Base-by-base conservation (phyloP, 2,329 filamentous ascomycete genomes). In the Pseudocercospora crystallina region DNA sequence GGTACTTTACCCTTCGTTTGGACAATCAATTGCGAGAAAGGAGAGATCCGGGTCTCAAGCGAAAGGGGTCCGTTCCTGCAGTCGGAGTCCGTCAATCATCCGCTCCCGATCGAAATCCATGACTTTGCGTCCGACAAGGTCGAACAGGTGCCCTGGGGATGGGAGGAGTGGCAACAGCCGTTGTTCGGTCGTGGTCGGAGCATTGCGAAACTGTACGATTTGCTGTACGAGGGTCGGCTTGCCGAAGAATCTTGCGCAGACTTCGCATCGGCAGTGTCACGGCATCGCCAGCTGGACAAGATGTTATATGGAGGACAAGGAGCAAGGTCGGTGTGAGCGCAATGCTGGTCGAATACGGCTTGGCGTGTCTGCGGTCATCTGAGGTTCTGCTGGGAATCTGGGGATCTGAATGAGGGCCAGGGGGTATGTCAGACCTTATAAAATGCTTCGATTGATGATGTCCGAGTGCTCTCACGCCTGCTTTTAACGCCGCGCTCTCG, bases 281-380 rank as follows among this genome's bases (percentile, higher is more conserved):
- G 79, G n/a, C 77, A 80, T 61, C 65, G 71, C 60, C 70, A 79
- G 65, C 52, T 81, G 26, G 73, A 77, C 44, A 17, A 31, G 32
- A 55, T 58, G 13, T 41, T 54, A 31, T 55, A 51, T 17, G n/a
- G 43, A 14, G 26, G 1, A 14, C 10, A 15, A 13, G 29, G 26
- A 26, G 20, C 20, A 26, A 26, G 20, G 20, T 26, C 20, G 3
- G 20, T 26, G 20, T 26, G 20, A 26, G 20, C 20, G 20, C 20
- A 26, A 26, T 7, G 20, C 20, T 26, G 20, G 20, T 26, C 20
- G 20, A 26, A 26, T 26, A 26, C 20, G 20, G 20, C 20, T 26
- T 26, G 20, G 20, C 20, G 20, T 26, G 20, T 26, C 20, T 26
- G 20, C 20, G 20, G 20, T 26, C 20, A 26, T 26, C 20, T 26